These are phyloP conservation scores for Mrakia gelida DNA, from an alignment of 768 basidiomycete species.

Conservation along the genomic window DNA sequence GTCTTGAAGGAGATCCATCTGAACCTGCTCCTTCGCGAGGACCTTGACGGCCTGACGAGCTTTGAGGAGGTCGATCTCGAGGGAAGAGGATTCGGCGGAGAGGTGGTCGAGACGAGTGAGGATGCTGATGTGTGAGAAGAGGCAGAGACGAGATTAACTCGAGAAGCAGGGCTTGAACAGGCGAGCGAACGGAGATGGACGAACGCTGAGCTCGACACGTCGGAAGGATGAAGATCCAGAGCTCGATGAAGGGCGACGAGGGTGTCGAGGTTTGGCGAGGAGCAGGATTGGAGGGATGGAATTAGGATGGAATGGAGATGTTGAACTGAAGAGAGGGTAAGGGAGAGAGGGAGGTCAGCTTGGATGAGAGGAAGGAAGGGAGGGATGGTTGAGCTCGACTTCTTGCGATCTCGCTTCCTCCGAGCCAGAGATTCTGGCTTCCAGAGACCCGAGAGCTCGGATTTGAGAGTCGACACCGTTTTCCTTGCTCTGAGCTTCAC, in stretches of 20 bases:
- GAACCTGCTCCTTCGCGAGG: neutral
- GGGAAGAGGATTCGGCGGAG: neutral
- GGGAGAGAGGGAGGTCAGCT: neutral
- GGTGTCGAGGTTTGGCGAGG: neutral
- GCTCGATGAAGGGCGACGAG: neutral
- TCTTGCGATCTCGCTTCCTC: neutral
- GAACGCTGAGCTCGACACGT: neutral
- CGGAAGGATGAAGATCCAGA: neutral
- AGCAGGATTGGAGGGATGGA: neutral
- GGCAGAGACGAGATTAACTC: neutral
- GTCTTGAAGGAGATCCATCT: neutral
- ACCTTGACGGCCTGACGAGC: neutral
- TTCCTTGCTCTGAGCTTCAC: too few relatives aligned
- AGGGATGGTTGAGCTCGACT: neutral
- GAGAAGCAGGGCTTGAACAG: neutral
- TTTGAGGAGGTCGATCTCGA: neutral
- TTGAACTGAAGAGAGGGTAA: neutral
- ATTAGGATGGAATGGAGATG: neutral
- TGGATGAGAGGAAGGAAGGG: neutral
- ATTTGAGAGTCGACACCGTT: too few relatives aligned
- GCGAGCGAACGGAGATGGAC: neutral
- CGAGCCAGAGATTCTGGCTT: too few relatives aligned
- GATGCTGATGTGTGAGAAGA: neutral
- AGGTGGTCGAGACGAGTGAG: neutral
- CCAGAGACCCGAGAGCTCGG: too few relatives aligned